Evolutionary conservation across 371 early-diverging fungal genomes (phyloP).

Genomic region (Parasitella parasitica): DNA sequence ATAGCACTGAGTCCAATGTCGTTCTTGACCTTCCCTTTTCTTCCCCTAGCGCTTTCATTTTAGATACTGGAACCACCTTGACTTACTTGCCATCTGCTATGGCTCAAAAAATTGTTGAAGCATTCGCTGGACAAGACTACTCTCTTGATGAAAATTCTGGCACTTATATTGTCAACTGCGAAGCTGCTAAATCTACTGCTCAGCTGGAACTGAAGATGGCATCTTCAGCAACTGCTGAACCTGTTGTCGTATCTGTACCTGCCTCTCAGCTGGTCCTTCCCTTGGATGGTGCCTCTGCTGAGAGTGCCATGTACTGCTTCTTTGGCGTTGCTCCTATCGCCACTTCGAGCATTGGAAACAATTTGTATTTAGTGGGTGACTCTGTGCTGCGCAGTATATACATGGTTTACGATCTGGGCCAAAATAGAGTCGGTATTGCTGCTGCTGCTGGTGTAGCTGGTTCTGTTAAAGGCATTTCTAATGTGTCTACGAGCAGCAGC

Average conservation of each 20-base stretch:
- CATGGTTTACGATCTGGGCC: conserved; percentile 42
- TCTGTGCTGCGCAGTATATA: conserved; percentile 40
- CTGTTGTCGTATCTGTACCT: conserved; percentile 31
- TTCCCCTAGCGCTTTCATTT: conserved; percentile 28
- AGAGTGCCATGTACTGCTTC: conserved; percentile 26
- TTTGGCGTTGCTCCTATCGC: conserved; percentile 45
- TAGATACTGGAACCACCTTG: conserved; percentile 52
- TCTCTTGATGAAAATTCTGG: conserved; percentile 19
- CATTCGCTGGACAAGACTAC: conserved; percentile 19
- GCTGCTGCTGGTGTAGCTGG: conserved; percentile 28
- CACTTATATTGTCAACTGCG: conserved; percentile 26
- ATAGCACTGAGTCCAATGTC: background rate
- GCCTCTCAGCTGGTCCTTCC: conserved; percentile 41
- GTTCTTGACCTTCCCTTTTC: background rate
- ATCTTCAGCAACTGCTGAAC: conserved; percentile 3
- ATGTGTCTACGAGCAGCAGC: background rate
- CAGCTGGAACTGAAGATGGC: conserved; percentile 24
- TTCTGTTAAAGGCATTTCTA: conserved; percentile 25
- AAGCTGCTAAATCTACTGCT: conserved; percentile 7
- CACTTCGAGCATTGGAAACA: conserved; percentile 2
- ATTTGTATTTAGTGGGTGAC: conserved; percentile 37
- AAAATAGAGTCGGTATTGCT: conserved; percentile 41
- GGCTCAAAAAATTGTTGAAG: conserved; percentile 20
- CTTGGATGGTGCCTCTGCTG: conserved; percentile 17
- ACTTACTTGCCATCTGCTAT: conserved; percentile 41